Conservation (phyloP, 139 green algal genomes). For the Micromonas pusilla region DNA sequence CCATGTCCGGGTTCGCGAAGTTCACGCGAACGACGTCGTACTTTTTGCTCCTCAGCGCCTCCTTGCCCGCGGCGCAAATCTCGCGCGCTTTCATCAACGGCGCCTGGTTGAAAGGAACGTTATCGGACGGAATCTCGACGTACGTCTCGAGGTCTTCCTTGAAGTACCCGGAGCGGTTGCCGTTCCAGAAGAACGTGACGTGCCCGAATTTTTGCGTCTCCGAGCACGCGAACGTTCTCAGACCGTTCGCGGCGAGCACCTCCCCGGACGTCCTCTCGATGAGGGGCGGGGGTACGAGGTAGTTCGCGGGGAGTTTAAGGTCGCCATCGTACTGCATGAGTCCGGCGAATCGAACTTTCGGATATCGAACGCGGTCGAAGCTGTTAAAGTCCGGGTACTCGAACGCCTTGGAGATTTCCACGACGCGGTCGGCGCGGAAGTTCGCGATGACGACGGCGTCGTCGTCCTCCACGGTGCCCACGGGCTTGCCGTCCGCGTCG, state of each 20-base stretch:
- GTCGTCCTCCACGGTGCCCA: conserved; percentile 78
- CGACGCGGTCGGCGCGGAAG: conserved; percentile 90
- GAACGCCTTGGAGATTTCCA: conserved; percentile 90
- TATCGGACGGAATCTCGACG: conserved; percentile 84
- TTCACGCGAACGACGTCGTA: conserved; percentile 49
- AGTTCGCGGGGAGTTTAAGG: conserved; percentile 85
- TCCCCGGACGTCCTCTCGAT: conserved; percentile 66
- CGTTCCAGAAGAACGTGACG: conserved; percentile 97
- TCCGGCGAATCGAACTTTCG: conserved; percentile 73
- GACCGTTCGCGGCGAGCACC: conserved; percentile 75
- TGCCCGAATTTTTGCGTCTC: conserved; percentile 95
- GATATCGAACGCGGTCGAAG: conserved; percentile 72
- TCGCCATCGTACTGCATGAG: conserved; percentile 98
- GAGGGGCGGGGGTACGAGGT: conserved; percentile 80
- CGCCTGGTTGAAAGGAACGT: conserved; percentile 82
- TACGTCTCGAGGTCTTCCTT: conserved; percentile 84
- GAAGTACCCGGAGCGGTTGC: conserved; percentile 90
- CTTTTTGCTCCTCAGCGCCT: conserved; percentile 60
- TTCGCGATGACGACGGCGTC: conserved; percentile 93
- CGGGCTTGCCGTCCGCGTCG: conserved; percentile 64
- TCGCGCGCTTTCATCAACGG: conserved; percentile 91
- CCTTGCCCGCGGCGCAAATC: conserved; percentile 79
- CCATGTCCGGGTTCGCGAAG: conserved; percentile 62
- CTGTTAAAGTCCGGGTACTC: conserved; percentile 78
- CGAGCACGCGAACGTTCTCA: conserved; percentile 83